phyloP scores from a whole-genome alignment of 768 basidiomycete genomes.

The Tylopilus felleus region DNA sequence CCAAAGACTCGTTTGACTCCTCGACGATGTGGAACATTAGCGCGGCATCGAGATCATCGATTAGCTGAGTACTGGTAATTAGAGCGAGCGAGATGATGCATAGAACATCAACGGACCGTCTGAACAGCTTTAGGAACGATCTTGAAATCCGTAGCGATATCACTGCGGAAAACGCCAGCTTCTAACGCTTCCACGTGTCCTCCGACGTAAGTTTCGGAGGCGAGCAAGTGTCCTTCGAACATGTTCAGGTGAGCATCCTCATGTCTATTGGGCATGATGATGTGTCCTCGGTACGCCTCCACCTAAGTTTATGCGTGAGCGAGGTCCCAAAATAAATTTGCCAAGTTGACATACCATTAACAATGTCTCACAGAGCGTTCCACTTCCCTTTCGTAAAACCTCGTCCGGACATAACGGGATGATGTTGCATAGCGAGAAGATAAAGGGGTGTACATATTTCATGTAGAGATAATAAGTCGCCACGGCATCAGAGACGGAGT shows the following conservation, averaged over 20 bases:
- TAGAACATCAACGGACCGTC: constrained; percentile 49
- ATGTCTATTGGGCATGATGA: constrained; percentile 98
- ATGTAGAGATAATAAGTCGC: constrained; percentile 99
- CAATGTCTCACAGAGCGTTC: constrained; percentile 95
- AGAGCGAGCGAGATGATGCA: neutral
- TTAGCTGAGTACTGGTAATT: constrained; percentile 53
- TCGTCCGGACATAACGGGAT: constrained; percentile 97
- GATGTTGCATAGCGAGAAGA: constrained; percentile 98
- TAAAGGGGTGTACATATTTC: constrained; percentile 99
- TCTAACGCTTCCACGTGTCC: constrained; percentile 98
- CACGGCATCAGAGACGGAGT: constrained; percentile 99
- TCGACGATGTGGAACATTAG: constrained; percentile 84
- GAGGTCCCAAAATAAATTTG: neutral
- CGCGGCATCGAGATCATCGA: constrained; percentile 91
- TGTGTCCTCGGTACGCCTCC: constrained; percentile 85
- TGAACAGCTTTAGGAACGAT: constrained; percentile 85
- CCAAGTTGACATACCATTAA: constrained; percentile 75
- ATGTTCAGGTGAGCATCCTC: constrained; percentile 90
- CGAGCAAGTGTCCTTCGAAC: constrained; percentile 94
- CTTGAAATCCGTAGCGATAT: constrained; percentile 94
- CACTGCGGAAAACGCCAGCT: constrained; percentile 96
- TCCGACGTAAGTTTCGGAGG: constrained; percentile 97
- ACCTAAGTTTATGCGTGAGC: constrained; percentile 54
- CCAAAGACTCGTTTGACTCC: constrained; percentile 76
- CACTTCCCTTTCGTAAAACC: constrained; percentile 91